Percentiles rank a stretch among this genome's conserved stretches.
These are phyloP conservation scores for Dictyostelium capitatum DNA, from an alignment of 78 protist genomes.

Conservation along the genomic window DNA sequence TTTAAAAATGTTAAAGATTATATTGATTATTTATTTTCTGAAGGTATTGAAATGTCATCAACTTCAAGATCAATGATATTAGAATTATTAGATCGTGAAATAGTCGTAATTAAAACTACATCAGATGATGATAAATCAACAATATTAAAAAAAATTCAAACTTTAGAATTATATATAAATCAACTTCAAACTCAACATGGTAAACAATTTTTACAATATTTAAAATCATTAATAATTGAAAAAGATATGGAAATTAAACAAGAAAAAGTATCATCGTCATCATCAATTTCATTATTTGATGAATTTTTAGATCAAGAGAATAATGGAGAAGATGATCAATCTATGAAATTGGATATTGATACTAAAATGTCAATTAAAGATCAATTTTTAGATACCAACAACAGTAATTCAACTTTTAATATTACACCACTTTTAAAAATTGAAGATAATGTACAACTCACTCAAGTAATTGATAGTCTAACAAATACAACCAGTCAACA, in stretches of 20 bases:
- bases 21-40: background rate
- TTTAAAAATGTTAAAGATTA: background rate
- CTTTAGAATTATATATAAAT: background rate
- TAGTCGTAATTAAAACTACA: background rate
- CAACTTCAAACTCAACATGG: background rate
- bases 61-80: background rate
- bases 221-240: background rate
- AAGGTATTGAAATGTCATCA: background rate
- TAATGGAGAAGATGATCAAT: background rate
- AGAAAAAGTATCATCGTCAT: background rate
- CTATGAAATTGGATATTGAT: conserved; percentile 8
- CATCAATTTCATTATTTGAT: background rate
- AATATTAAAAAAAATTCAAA: background rate
- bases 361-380: background rate
- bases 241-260: background rate
- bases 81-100: background rate
- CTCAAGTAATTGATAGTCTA: no score
- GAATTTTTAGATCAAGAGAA: background rate
- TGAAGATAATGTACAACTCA: no score
- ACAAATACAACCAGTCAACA: no score
- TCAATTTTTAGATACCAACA: background rate
- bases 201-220: background rate
- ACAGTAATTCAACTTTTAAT: background rate
- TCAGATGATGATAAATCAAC: background rate
- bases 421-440: no score